Percentiles rank a stretch among this genome's conserved stretches.
phyloP scores from a whole-genome alignment of 2,329 filamentous ascomycete species.

The Leptosphaerulina australis region DNA sequence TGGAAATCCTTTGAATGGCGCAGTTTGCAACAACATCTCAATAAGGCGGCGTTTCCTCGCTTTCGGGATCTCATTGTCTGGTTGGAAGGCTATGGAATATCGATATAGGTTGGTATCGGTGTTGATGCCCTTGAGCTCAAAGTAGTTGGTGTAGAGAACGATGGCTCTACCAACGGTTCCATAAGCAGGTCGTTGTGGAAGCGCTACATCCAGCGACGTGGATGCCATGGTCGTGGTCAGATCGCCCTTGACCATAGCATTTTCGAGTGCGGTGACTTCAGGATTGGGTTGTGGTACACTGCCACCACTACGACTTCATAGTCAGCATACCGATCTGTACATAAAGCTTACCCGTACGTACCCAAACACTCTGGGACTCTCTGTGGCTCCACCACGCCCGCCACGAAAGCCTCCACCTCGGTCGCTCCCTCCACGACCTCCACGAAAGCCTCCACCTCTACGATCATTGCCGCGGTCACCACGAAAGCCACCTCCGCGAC shows the following conservation, averaged over 20 bases:
- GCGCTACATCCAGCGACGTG: conserved; percentile 27
- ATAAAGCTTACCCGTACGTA: conserved; percentile 14
- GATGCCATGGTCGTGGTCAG: conserved; percentile 31
- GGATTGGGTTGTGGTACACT: conserved; percentile 43
- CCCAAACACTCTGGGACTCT: conserved; percentile 30
- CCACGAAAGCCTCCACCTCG: conserved; percentile 26
- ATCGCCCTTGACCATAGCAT: conserved; percentile 39
- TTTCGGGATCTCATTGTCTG: conserved; percentile 45
- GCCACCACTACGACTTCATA: conserved; percentile 25
- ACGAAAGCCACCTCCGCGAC: conserved; percentile 18
- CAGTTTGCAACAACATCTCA: conserved; percentile 50
- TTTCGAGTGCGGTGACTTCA: conserved; percentile 39
- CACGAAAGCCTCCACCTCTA: conserved; percentile 17
- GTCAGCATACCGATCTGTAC: not conserved
- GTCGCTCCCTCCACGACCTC: no score
- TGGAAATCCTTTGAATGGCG: conserved; percentile 37
- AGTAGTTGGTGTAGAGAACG: conserved; percentile 52
- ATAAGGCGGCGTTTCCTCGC: conserved; percentile 57
- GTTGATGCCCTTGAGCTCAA: conserved; percentile 44
- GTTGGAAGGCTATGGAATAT: conserved; percentile 40
- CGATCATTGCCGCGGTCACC: conserved; percentile 23
- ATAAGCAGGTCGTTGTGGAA: conserved; percentile 39
- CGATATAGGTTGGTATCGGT: conserved; percentile 31
- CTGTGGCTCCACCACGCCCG: conserved; percentile 20
- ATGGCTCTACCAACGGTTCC: conserved; percentile 48